phyloP scores from a whole-genome alignment of 1,284 basidiomycete genomes.

The Ganoderma lucidum region DNA sequence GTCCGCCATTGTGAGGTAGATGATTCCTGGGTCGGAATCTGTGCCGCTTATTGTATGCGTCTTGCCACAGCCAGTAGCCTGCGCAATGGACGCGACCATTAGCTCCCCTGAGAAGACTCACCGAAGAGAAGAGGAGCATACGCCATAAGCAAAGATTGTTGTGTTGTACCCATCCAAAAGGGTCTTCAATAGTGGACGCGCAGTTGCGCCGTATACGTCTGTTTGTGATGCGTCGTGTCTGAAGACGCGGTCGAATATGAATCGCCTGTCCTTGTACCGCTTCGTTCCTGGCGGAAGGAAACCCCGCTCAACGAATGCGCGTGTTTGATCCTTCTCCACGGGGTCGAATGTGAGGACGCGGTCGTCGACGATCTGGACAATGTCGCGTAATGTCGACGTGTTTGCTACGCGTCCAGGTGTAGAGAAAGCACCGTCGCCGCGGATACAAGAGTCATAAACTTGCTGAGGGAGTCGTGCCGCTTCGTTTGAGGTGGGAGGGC shows the following conservation, averaged over 20 bases:
- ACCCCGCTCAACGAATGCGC: conserved; percentile 80
- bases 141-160: conserved; percentile 97
- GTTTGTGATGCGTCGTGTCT: conserved; percentile 80
- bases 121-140: conserved; percentile 53
- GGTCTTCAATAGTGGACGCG: conserved; percentile 83
- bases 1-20: conserved; percentile 96
- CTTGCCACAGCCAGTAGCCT: conserved; percentile 98
- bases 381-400: conserved; percentile 69
- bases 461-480: conserved; percentile 79
- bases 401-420: conserved; percentile 64
- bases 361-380: conserved; percentile 84
- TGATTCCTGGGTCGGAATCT: conserved; percentile 87
- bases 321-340: conserved; percentile 82
- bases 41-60: conserved; percentile 97
- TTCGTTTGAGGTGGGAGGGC: conserved; percentile 89
- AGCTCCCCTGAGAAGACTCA: conserved; percentile 27
- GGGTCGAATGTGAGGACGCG: conserved; percentile 96
- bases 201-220: conserved; percentile 87
- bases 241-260: conserved; percentile 96
- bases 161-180: conserved; percentile 95
- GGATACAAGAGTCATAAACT: conserved; percentile 71
- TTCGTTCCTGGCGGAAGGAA: conserved; percentile 86
- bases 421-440: conserved; percentile 85
- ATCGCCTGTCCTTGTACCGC: conserved; percentile 92
- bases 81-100: conserved; percentile 13